These are phyloP conservation scores for Capronia americana DNA, from an alignment of 2,329 filamentous ascomycete genomes.

Conservation along the genomic window DNA sequence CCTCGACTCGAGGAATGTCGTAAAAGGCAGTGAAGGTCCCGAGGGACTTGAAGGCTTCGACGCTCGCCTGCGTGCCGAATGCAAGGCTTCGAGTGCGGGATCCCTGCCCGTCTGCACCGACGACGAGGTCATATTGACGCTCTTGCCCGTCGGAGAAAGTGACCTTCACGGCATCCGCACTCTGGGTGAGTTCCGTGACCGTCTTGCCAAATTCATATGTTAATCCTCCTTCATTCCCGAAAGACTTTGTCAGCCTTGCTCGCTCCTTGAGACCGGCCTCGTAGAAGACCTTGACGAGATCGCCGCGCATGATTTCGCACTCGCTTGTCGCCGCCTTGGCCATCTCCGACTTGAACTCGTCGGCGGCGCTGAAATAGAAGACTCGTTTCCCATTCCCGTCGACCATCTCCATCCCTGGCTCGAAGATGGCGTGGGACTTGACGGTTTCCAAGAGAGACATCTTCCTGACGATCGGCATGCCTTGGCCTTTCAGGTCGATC, in stretches of 20 bases:
- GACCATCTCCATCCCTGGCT: constrained; percentile 42
- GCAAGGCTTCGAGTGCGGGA: constrained; percentile 47
- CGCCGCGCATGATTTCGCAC: constrained; percentile 66
- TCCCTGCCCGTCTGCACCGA: constrained; percentile 63
- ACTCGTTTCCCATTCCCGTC: background rate
- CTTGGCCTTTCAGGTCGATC: constrained; percentile 61
- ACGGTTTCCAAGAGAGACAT: constrained; percentile 58
- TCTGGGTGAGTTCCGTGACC: background rate
- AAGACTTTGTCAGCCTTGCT: constrained; percentile 42
- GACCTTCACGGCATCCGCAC: constrained; percentile 45
- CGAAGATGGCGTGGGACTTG: constrained; percentile 51
- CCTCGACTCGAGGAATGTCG: background rate
- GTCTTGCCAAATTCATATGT: constrained; percentile 2
- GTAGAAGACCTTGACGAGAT: constrained; percentile 59
- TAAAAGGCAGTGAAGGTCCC: background rate
- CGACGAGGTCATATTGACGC: constrained; percentile 58
- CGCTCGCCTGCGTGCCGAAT: background rate
- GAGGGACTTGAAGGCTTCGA: background rate
- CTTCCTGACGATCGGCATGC: constrained; percentile 56
- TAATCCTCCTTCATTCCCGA: background rate
- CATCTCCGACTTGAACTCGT: background rate
- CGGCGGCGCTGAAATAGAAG: background rate
- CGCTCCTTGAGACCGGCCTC: constrained; percentile 43
- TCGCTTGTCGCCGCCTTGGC: constrained; percentile 55
- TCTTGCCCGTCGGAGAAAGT: constrained; percentile 53